Base-by-base conservation (phyloP, 2,329 filamentous ascomycete genomes). In the Monilinia vaccinii-corymbosi region DNA sequence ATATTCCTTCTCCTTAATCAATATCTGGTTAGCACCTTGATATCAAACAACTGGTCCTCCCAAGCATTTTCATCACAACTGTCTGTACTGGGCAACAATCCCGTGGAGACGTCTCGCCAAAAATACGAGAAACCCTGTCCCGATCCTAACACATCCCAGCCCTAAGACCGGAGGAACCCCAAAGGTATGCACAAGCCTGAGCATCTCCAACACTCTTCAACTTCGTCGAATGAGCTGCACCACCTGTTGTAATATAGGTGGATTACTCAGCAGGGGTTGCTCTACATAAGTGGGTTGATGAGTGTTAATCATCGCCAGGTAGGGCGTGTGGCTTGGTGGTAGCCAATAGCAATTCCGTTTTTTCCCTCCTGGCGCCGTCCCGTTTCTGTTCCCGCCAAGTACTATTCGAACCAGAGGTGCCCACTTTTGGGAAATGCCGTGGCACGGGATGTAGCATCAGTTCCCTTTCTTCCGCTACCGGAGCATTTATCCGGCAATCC, bases 141-240 rank as follows among this genome's bases (percentile, higher is more conserved):
- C 4, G 8, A n/a, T 9, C 38, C 23, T 13, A 16, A 16, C 10
- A 5, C 13, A n/a, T 10, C n/a, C 18, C 8, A 21, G 4, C 13
- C 38, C 25, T 44, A 53, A 23, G 14, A 21, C 9, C 28, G 1
- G 40, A 53, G n/a, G 10, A 53, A 53, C 10, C 25, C 50, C 7
- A 57, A 23, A 21, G 55, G 55, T n/a, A n/a, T n/a, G n/a, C 32
- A 16, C 14, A 31, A 50, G 11, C 25, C 55, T 49, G n/a, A n/a
- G n/a, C n/a, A 14, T 57, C 50, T 14, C 55, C 55, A 31, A 45
- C 55, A 49, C 55, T 57, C 45, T 40, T 57, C 9, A 45, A 57
- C 25, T 38, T 40, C 6, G 45, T 31, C 23, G 44, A 23, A 31
- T 32, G 50, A 3, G 45, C 55, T 1, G 55, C 55, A 40, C 23